phyloP scores from a whole-genome alignment of 106 monocot species.

The Phalaenopsis equestris region DNA sequence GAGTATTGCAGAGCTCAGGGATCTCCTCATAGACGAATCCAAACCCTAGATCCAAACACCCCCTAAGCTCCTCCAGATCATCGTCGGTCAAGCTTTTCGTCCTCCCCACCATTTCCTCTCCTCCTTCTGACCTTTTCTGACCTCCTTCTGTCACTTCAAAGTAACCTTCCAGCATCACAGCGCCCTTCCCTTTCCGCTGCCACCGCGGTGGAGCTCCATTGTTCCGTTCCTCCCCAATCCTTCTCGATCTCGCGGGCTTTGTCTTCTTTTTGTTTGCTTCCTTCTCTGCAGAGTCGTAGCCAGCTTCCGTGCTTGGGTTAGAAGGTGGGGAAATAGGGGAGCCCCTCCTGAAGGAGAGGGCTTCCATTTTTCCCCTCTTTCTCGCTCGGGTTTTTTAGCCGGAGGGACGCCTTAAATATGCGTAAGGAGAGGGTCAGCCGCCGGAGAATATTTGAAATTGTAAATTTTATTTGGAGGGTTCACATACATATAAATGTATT shows the following conservation, averaged over 20 bases:
- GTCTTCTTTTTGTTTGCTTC: not conserved
- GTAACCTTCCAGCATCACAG: constrained; percentile 37
- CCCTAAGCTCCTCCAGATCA: constrained; percentile 32
- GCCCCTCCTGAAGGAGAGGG: too few species aligned
- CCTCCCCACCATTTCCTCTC: constrained; percentile 18
- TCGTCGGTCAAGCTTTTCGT: constrained; percentile 49
- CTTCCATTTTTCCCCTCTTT: too few species aligned
- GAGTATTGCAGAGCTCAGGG: constrained; percentile 39
- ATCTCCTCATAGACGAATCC: constrained; percentile 51
- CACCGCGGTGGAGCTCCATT: not conserved
- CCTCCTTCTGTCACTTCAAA: constrained; percentile 7
- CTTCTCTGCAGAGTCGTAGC: not conserved
- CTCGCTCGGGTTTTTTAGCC: too few species aligned
- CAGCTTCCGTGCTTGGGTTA: too few species aligned
- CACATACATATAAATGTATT: too few species aligned
- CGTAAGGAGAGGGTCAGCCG: too few species aligned
- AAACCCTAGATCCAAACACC: constrained; percentile 46
- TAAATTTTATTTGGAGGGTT: too few species aligned
- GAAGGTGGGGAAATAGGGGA: too few species aligned
- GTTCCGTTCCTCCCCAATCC: not conserved
- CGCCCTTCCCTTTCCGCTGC: constrained; percentile 3
- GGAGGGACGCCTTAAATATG: too few species aligned
- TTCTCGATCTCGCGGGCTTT: not conserved
- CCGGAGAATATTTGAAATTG: too few species aligned
- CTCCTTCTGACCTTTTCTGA: not conserved